These are phyloP conservation scores for Mycena citricolor DNA, from an alignment of 1,284 basidiomycete species.

Conservation along the genomic window DNA sequence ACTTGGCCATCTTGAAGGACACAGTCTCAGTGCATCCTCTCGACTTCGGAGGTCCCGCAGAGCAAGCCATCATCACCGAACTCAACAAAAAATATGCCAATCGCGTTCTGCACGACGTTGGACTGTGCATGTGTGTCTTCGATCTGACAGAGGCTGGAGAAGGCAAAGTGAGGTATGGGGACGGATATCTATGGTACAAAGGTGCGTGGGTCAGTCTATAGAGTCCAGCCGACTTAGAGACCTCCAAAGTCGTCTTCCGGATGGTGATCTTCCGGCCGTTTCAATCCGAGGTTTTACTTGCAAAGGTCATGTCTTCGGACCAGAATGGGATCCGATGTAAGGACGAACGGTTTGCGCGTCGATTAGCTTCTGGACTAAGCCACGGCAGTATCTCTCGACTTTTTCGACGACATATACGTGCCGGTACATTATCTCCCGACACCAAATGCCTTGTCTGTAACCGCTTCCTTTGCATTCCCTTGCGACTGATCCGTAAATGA, in stretches of 20 bases:
- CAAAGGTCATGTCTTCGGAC: slow-evolving; percentile 84
- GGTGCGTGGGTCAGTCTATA: slow-evolving; percentile 45
- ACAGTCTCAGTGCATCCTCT: slow-evolving; percentile 78
- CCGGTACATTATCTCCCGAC: slow-evolving; percentile 70
- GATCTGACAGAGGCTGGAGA: slow-evolving; percentile 86
- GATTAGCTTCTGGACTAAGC: slow-evolving; percentile 5
- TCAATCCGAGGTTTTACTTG: slow-evolving; percentile 85
- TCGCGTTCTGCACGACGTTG: slow-evolving; percentile 88
- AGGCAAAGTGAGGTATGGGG: slow-evolving; percentile 92
- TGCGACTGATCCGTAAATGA: background rate
- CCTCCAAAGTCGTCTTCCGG: slow-evolving; percentile 75
- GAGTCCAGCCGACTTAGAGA: slow-evolving; percentile 8
- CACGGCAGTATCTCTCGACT: slow-evolving; percentile 76
- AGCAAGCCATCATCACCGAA: slow-evolving; percentile 74
- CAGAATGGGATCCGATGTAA: slow-evolving; percentile 80
- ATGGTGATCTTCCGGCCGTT: slow-evolving; percentile 93
- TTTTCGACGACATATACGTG: slow-evolving; percentile 95
- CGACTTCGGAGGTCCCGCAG: slow-evolving; percentile 70
- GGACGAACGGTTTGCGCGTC: too few relatives aligned
- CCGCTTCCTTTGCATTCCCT: background rate
- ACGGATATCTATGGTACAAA: slow-evolving; percentile 94
- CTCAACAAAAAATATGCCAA: slow-evolving; percentile 95
- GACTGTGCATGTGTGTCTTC: slow-evolving; percentile 87
- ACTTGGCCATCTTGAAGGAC: slow-evolving; percentile 42
- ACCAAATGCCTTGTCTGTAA: slow-evolving; percentile 73